Evolutionary conservation across 108 stramenopile species (phyloP), one percentile per base, ranked within the genome.

Genomic region (Nitzschia sp.): DNA sequence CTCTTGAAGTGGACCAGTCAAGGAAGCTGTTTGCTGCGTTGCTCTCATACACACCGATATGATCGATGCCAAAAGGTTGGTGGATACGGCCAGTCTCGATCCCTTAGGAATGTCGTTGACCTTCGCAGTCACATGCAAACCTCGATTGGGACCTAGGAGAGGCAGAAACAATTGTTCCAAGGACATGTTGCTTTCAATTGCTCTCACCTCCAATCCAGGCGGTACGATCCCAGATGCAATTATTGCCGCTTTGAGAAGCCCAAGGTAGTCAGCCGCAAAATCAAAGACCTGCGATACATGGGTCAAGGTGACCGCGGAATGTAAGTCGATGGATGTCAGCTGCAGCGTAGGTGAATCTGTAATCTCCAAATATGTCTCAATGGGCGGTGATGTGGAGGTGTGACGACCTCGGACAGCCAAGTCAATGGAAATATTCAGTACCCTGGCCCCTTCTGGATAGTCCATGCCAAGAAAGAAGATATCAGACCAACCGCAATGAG

Each of bases 391-490:
- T 3, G 82, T 76, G 41, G n/a, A 9, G 14, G 53, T 55, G 14
- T 79, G 55, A 9, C 42, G 21, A 11, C 53, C 65, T 34, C 46
- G 64, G 6, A 86, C 85, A 20, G 80, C 73, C 51, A 86, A 59
- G 44, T 86, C 78, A 24, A 86, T 66, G 2, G 82, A 83, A 10
- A 66, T 71, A 64, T 86, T 86, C 57, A 86, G 52, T 0, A 86
- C 85, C 14, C 82, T 70, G 20, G 85, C 85, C 25, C 74, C 80
- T 70, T 83, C 82, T 43, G 85, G 85, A 63, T 63, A 81, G 44
- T 86, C 85, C 85, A 86, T 86, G 10, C 80, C 79, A 25, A 86
- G 54, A 57, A 86, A 86, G 71, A 86, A 86, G 17, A 86, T 86
- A 65, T 86, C 85, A 8, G 78, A 76, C 85, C 85, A 86, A 44